Conservation (phyloP, 371 early-diverging fungal species). For the Chytridiales sp. region DNA sequence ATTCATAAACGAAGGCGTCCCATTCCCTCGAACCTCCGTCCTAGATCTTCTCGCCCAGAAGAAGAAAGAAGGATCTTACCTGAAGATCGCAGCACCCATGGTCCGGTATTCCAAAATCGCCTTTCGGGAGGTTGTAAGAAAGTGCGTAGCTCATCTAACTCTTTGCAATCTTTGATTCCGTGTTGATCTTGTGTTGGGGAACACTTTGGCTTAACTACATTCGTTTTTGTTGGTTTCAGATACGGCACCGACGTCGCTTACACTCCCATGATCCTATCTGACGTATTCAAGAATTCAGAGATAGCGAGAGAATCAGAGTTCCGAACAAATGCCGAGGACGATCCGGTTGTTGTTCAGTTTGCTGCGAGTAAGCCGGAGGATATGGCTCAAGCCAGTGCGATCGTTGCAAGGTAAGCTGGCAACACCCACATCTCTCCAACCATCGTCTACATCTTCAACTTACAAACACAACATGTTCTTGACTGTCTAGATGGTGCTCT, state of each 20-base stretch:
- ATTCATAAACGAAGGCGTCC: conserved; percentile 1
- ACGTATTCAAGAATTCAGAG: conserved; percentile 82
- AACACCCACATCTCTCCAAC: not conserved
- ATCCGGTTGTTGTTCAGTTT: conserved; percentile 91
- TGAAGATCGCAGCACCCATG: conserved; percentile 89
- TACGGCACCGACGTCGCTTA: conserved; percentile 93
- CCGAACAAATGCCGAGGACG: conserved; percentile 71
- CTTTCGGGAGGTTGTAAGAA: conserved; percentile 84
- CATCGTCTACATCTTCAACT: not conserved
- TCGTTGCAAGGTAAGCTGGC: conserved; percentile 72
- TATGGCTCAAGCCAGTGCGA: conserved; percentile 80
- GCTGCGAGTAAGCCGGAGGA: conserved; percentile 82
- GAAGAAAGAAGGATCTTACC: conserved; percentile 26
- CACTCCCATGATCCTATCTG: conserved; percentile 97
- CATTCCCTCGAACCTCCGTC: conserved; percentile 16
- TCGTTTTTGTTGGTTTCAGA: conserved; percentile 29
- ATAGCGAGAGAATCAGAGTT: conserved; percentile 82
- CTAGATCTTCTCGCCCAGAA: conserved; percentile 16
- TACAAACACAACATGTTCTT: not conserved
- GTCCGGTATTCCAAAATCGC: conserved; percentile 96
- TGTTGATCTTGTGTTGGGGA: not conserved
- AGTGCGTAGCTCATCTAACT: conserved; percentile 40
- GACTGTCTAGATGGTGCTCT: conserved; percentile 17
- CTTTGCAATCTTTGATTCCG: conserved; percentile 1
- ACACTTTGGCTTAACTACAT: not conserved